These are phyloP conservation scores for Nakazawaea ambrosiae DNA, from an alignment of 805 yeast genomes.

Conservation along the genomic window DNA sequence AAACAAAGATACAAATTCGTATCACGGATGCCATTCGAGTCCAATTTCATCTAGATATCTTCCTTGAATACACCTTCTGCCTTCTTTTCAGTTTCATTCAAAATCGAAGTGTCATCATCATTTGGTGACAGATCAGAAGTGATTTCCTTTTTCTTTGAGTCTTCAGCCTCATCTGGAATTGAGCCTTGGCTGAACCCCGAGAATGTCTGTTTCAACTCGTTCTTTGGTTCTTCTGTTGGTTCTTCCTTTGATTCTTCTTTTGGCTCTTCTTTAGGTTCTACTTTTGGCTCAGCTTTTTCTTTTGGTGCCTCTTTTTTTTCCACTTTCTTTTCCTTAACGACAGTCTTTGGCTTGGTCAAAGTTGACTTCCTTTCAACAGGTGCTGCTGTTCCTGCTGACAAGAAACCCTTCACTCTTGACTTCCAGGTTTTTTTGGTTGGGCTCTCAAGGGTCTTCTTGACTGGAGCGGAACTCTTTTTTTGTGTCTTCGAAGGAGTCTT, in stretches of 20 bases:
- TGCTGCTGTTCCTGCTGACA: background rate
- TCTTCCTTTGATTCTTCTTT: constrained; percentile 14
- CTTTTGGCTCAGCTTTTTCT: background rate
- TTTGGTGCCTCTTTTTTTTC: background rate
- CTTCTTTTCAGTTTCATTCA: background rate
- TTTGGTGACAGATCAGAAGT: background rate
- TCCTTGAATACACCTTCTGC: constrained; percentile 10
- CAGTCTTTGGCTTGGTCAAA: background rate
- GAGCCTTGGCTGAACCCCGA: constrained; percentile 43
- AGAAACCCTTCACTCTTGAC: constrained; percentile 4
- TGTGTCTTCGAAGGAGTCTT: background rate
- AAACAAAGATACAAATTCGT: too few relatives aligned
- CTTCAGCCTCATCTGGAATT: constrained; percentile 17
- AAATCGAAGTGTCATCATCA: constrained; percentile 2
- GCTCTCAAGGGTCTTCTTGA: constrained; percentile 5
- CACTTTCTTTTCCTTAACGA: background rate
- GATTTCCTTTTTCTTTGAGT: constrained; percentile 10
- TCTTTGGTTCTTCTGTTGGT: constrained; percentile 5
- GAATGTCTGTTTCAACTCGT: constrained; percentile 27
- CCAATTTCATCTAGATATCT: constrained; percentile 7
- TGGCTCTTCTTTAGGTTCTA: constrained; percentile 12
- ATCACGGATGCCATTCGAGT: too few relatives aligned
- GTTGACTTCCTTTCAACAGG: constrained; percentile 1
- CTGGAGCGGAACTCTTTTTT: background rate
- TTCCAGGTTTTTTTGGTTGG: constrained; percentile 6